phyloP scores from a whole-genome alignment of 306 rosid genomes.

The Arachis hypogaea region DNA sequence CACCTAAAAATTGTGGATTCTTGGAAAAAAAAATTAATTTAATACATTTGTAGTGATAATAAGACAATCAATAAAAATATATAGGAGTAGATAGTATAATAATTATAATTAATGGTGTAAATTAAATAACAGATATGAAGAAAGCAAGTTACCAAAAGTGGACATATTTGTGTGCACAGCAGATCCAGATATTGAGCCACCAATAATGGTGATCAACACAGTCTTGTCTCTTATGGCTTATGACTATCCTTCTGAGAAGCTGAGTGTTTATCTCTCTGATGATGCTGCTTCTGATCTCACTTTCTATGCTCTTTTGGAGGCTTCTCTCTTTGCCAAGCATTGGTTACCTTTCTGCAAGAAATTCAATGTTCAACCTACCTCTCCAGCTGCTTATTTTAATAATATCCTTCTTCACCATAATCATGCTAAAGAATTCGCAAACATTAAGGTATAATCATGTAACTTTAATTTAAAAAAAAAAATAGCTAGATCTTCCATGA shows the following conservation, averaged over 20 bases:
- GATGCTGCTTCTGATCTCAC: conserved; percentile 65
- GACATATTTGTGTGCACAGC: conserved; percentile 78
- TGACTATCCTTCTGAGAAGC: conserved; percentile 67
- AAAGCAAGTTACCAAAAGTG: conserved; percentile 50
- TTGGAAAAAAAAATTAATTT: too few species aligned
- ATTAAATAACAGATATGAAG: conserved; percentile 48
- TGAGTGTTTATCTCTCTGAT: conserved; percentile 67
- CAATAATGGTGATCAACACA: conserved; percentile 65
- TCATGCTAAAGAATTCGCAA: conserved; percentile 3
- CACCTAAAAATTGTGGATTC: too few species aligned
- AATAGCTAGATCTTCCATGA: too few species aligned
- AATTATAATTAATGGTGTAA: too few species aligned
- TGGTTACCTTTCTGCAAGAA: conserved; percentile 74
- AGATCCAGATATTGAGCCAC: conserved; percentile 65
- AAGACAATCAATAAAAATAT: too few species aligned
- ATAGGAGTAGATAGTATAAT: too few species aligned
- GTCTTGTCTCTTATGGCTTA: conserved; percentile 69
- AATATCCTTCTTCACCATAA: background rate
- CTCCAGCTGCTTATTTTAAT: conserved; percentile 65
- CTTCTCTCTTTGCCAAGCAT: conserved; percentile 63
- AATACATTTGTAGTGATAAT: too few species aligned
- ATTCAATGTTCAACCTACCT: conserved; percentile 56
- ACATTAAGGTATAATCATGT: conserved; percentile 30
- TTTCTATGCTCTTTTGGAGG: conserved; percentile 61
- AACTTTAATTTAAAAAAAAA: too few species aligned